Base-by-base conservation (phyloP, 306 rosid species). In the Crotalaria pallida region DNA sequence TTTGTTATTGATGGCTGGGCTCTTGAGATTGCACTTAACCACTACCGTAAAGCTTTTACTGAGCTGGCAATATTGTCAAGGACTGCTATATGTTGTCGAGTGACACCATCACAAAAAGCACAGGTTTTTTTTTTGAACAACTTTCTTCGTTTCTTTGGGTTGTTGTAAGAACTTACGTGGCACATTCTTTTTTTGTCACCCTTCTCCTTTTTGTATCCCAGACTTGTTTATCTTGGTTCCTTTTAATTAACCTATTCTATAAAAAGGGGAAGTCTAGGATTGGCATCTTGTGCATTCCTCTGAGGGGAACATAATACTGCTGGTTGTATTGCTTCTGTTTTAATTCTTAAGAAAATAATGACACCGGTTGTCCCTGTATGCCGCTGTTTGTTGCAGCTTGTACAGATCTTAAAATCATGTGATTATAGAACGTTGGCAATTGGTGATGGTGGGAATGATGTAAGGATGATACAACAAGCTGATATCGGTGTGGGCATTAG, bases 1-100 rank as follows among this genome's bases (percentile, higher is more conserved):
- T 95, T 95, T 83, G 92, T 89, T 50, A 71, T 95, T 75, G 99
- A 95, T 86, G 99, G 99, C 53, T 95, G 97, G 99, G 97, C 99
- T 70, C 97, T 95, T 61, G 99, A 95, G 86, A 89, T 95, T 38
- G 95, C 94, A 22, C 97, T 95, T 62, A 95, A 44, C 53, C 91
- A 89, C 80, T 84, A 89, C 81, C 84, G 95, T 59, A 91, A 84
- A 77, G 85, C 96, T 73, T 95, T 95, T 78, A 95, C 96, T 8
- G 99, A 95, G 75, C 84, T 95, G 57, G 99, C 99, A 77, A 84
- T 91, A 75, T 82, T 95, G 83, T 91, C 99, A 49, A 91, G 97
- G 81, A 95, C 99, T 67, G 99, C 99, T 60, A 95, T 91, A 69
- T 95, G 99, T 76, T 95, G 99, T 71, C 99, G 99, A 4, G 96